Evolutionary conservation across 2,329 filamentous ascomycete genomes (phyloP), one percentile per base, ranked within the genome.

Genomic region (Colletotrichum godetiae): DNA sequence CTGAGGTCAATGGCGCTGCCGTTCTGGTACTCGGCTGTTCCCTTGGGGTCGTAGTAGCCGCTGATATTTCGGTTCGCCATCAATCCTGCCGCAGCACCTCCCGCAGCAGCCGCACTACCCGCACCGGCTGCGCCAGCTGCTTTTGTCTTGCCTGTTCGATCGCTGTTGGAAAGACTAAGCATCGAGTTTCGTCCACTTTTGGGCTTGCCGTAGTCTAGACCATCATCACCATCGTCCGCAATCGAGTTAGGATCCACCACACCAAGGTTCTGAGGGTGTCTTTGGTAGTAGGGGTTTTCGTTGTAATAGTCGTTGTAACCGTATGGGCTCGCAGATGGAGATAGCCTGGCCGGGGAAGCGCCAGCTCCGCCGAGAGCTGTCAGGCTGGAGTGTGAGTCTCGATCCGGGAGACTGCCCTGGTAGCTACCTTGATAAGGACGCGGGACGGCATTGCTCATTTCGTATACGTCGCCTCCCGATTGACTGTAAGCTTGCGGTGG

Each of bases 151-250:
- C 72, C 71, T 29, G 80, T 80, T 46, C 81, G 81, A 60, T 80
- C 79, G 75, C 82, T 87, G 69, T 86, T 84, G 10, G 87, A 86
- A 3, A 91, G 82, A 72, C 89, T 91, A 46, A 92, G 82, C 80
- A 92, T 88, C 46, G 92, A 91, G 75, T 86, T 88, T 73, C 89
- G 87, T 80, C 86, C 77, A 81, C 82, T 79, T 60, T 81, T 83
- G 63, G 81, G 84, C 29, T 33, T 46, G 12, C 67, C 60, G 77
- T 89, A 92, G 5, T 89, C 87, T 64, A 97, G 88, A 1, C 93
- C 95, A 80, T 97, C 95, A 78, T 98, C 95, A 33, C 94, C 95
- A 79, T 98, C 95, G 80, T 98, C 95, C 27, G 89, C 90, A 75
- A 98, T 95, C 15, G 92, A 91, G 78, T 93, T 91, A 3, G 95